These are phyloP conservation scores for Pichia sp. DNA, from an alignment of 1,139 yeast genomes.

Conservation along the genomic window DNA sequence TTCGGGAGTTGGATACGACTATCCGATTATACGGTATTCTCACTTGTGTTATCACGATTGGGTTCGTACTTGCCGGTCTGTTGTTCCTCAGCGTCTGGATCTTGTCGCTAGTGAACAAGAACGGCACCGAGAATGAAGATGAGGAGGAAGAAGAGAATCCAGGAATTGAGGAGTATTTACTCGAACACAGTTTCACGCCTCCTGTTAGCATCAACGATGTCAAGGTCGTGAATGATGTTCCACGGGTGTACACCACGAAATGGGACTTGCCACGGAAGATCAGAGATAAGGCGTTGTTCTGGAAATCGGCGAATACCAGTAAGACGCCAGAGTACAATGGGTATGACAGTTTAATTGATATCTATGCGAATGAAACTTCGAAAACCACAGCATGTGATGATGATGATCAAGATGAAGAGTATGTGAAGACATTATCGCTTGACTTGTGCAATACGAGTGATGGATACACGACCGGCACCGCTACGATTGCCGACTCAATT, in stretches of 20 bases:
- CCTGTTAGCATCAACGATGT: no score
- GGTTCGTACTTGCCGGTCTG: background rate
- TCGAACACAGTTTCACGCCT: background rate
- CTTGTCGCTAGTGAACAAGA: background rate
- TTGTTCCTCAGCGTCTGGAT: slow-evolving; percentile 1
- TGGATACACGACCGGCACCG: background rate
- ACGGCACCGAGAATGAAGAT: background rate
- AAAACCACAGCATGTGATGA: background rate
- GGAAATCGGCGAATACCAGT: background rate
- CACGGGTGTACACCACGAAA: background rate
- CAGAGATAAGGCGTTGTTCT: slow-evolving; percentile 8
- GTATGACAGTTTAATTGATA: slow-evolving; percentile 5
- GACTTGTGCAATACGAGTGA: background rate
- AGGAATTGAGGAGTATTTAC: background rate
- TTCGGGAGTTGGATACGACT: slow-evolving; percentile 5
- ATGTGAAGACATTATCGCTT: no score
- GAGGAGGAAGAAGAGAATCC: background rate
- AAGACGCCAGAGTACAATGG: background rate
- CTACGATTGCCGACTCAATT: background rate
- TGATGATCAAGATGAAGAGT: background rate
- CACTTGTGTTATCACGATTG: background rate
- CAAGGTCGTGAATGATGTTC: background rate
- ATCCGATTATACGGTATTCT: slow-evolving; percentile 9
- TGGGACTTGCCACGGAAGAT: slow-evolving; percentile 9
- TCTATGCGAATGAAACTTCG: slow-evolving; percentile 3